Base-by-base conservation (phyloP, 495 filamentous ascomycete species). In the Talaromyces trachyspermus region DNA sequence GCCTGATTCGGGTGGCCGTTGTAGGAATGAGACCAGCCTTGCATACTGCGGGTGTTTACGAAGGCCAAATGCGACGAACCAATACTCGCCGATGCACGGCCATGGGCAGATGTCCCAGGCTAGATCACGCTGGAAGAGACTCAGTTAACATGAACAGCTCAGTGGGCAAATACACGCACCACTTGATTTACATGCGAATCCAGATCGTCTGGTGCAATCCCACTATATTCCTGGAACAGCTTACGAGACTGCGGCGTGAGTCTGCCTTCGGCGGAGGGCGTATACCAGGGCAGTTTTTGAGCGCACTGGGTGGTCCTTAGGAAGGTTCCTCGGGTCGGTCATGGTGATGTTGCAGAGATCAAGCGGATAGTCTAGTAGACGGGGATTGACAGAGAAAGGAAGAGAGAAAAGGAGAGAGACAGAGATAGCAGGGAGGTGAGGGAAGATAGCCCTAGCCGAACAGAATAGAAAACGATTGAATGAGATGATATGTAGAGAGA, bases 31-130 rank as follows among this genome's bases (percentile, higher is more conserved):
- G n/a, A 57, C 26, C 1, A 52, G n/a, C n/a, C n/a, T n/a, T n/a
- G n/a, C n/a, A n/a, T n/a, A n/a, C n/a, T n/a, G n/a, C n/a, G n/a
- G n/a, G n/a, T n/a, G n/a, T n/a, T n/a, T n/a, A 27, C 12, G 26
- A n/a, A 56, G 41, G 24, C 54, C 60, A 33, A 44, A 70, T 32
- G 44, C 58, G 33, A 54, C 66, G 52, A 59, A 75, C 57, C 36
- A 70, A 47, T 51, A 72, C 61, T 50, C 54, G 7, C 72, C 69
- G 27, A 74, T 55, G 43, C 71, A 76, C 4, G 68, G 65, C 15
- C 65, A 67, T 2, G 58, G 46, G 2, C 7, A 26, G 24, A 43
- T 43, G 8, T 23, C 18, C 19, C 19, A 43, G 10, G 37, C 37
- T 17, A 10, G 10, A 4, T 40, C 19, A 17, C 17, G 37, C 37